phyloP scores from a whole-genome alignment of 768 basidiomycete genomes.

The Termitomyces bulborhizus region DNA sequence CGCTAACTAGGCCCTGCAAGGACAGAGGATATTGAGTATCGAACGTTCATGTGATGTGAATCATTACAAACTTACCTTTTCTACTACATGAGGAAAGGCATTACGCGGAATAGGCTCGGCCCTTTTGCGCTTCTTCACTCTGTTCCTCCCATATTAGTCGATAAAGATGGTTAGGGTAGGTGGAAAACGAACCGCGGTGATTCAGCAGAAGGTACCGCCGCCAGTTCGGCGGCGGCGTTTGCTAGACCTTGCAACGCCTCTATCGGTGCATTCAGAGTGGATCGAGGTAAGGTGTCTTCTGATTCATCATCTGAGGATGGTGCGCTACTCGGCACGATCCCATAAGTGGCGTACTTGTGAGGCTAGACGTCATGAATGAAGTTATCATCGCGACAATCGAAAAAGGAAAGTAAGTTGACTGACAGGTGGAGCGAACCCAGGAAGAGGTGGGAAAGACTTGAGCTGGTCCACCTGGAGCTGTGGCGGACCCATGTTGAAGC shows the following conservation, averaged over 20 bases:
- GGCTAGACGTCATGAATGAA: slow-evolving; percentile 38
- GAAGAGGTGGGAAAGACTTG: slow-evolving; percentile 72
- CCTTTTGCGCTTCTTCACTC: slow-evolving; percentile 80
- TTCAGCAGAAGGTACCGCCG: slow-evolving; percentile 66
- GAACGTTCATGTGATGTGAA: neutral
- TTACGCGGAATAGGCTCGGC: slow-evolving; percentile 80
- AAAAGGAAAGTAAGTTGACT: slow-evolving; percentile 18
- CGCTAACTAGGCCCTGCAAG: slow-evolving; percentile 73
- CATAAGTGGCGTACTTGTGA: slow-evolving; percentile 88
- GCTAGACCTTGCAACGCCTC: slow-evolving; percentile 92
- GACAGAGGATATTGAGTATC: neutral
- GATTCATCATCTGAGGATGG: slow-evolving; percentile 90
- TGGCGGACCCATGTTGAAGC: slow-evolving; percentile 29
- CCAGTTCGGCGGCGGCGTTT: slow-evolving; percentile 92
- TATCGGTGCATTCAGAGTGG: slow-evolving; percentile 85
- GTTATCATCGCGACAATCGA: slow-evolving; percentile 1
- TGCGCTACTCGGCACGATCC: slow-evolving; percentile 77
- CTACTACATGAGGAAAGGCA: slow-evolving; percentile 85
- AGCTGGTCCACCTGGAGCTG: slow-evolving; percentile 25
- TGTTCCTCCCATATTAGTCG: slow-evolving; percentile 19
- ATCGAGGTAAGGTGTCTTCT: slow-evolving; percentile 80
- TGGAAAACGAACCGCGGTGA: slow-evolving; percentile 45
- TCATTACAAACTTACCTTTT: slow-evolving; percentile 48
- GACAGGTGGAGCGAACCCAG: slow-evolving; percentile 89
- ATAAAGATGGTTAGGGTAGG: slow-evolving; percentile 1